These are phyloP conservation scores for Tirmania nivea DNA, from an alignment of 495 filamentous ascomycete species.

Conservation along the genomic window DNA sequence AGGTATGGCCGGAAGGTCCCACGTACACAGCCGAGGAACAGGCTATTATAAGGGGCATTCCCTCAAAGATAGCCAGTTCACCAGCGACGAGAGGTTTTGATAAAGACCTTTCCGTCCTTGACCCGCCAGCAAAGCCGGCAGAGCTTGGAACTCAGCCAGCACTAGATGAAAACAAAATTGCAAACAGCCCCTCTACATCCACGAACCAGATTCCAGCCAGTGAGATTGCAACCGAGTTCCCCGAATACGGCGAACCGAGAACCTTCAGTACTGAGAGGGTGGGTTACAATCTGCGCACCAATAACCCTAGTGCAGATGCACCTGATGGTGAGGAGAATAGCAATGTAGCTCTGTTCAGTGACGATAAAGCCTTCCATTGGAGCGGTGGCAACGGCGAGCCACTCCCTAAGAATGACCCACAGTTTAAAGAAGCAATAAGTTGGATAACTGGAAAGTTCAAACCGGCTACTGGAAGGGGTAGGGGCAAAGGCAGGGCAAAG, in stretches of 20 bases:
- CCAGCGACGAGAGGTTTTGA: background rate
- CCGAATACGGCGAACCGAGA: background rate
- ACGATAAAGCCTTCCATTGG: background rate
- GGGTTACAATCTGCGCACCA: background rate
- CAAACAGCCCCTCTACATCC: no score
- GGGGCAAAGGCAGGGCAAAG: background rate
- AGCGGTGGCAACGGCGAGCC: background rate
- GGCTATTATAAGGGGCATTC: background rate
- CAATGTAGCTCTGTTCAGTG: background rate
- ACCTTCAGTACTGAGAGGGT: background rate
- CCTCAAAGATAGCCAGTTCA: background rate
- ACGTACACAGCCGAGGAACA: background rate
- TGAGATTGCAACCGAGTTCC: background rate
- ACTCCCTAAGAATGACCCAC: background rate
- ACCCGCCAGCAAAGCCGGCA: background rate
- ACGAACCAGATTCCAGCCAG: background rate
- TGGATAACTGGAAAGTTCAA: background rate
- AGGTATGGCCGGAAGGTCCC: background rate
- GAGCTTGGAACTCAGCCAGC: no score
- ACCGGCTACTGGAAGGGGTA: background rate
- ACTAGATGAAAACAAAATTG: no score
- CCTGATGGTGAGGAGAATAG: background rate
- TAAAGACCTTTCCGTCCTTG: background rate
- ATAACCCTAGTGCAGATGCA: background rate
- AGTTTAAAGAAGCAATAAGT: background rate